Conservation (phyloP, 2,329 filamentous ascomycete species). For the Aspergillus sp. region DNA sequence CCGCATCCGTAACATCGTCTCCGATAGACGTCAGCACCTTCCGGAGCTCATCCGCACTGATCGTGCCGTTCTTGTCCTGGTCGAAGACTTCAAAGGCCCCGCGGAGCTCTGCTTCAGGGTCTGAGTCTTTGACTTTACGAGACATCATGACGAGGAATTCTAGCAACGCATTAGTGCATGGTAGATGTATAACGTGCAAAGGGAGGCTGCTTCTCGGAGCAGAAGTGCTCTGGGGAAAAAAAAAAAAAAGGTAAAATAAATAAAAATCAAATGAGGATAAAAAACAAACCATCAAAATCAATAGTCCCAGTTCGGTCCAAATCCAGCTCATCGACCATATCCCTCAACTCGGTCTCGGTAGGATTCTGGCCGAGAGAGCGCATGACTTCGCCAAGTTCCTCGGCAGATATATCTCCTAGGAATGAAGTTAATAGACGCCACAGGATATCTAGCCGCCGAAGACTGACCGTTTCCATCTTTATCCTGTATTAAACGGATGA, state of each 20-base stretch:
- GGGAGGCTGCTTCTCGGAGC: neutral
- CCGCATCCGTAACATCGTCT: neutral
- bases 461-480: neutral
- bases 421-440: neutral
- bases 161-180: neutral
- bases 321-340: neutral
- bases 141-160: conserved; percentile 3
- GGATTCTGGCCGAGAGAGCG: neutral
- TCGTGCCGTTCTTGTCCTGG: neutral
- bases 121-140: neutral
- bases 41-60: neutral
- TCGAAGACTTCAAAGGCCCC: neutral
- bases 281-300: neutral
- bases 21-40: neutral
- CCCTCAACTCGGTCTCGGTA: neutral
- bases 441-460: neutral
- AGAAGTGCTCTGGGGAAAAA: too few relatives aligned
- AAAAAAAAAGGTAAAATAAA: too few relatives aligned
- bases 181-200: neutral
- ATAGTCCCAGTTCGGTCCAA: neutral
- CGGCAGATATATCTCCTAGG: neutral
- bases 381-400: conserved; percentile 1
- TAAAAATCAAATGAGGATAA: neutral
- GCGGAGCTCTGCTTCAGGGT: neutral
- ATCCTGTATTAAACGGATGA: neutral